Conservation (phyloP, 352 stramenopile species). For the Aphanomyces astaci region DNA sequence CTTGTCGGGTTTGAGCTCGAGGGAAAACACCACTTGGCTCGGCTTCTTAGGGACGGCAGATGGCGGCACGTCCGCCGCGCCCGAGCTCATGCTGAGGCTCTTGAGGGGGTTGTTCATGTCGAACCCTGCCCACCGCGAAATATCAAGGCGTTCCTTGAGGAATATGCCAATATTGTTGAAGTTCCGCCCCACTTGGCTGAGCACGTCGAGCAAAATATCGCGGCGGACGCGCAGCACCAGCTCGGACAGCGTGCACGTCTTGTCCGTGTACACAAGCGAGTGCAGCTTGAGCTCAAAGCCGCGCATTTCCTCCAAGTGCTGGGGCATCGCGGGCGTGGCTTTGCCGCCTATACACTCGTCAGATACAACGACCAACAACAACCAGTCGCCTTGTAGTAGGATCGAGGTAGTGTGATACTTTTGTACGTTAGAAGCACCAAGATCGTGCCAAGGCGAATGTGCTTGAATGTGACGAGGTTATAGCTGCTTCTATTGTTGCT, state of each 20-base stretch:
- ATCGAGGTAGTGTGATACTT: too few relatives aligned
- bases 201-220: constrained; percentile 72
- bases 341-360: constrained; percentile 28
- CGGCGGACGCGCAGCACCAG: constrained; percentile 63
- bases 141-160: constrained; percentile 67
- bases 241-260: constrained; percentile 70
- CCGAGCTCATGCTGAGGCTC: constrained; percentile 4
- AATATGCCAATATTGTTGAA: constrained; percentile 83
- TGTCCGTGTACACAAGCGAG: constrained; percentile 79
- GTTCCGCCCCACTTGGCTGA: constrained; percentile 77
- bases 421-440: constrained; percentile 77
- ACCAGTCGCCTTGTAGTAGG: too few relatives aligned
- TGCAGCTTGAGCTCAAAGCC: constrained; percentile 81
- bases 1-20: constrained; percentile 1
- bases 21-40: neutral
- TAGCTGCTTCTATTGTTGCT: too few relatives aligned
- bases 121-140: constrained; percentile 55
- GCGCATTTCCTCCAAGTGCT: constrained; percentile 76
- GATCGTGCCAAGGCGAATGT: constrained; percentile 64
- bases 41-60: neutral
- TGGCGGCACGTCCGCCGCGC: neutral
- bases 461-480: constrained; percentile 62
- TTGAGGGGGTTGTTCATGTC: constrained; percentile 27
- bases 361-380: too few relatives aligned
- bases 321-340: neutral